Evolutionary conservation across 1,139 yeast species (phyloP).

Genomic region (Yamadazyma spencermartinsiae): DNA sequence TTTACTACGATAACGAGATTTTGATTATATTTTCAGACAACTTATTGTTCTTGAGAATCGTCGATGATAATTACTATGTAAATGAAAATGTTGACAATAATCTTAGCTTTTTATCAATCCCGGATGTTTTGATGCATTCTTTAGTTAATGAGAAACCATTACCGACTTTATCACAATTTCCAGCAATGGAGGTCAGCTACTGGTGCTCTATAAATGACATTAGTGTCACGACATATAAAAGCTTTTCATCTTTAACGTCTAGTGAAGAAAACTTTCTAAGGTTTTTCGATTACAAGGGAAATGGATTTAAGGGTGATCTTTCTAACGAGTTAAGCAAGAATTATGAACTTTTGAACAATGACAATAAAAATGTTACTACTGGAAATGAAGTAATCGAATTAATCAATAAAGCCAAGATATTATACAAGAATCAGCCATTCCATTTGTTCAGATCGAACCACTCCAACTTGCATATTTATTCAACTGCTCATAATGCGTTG

Average conservation of each 20-base stretch:
- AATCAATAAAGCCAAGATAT: constrained; percentile 72
- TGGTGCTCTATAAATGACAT: constrained; percentile 69
- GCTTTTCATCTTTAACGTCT: constrained; percentile 19
- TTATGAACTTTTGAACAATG: constrained; percentile 23
- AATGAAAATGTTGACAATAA: constrained; percentile 22
- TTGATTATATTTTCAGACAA: constrained; percentile 81
- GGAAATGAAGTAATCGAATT: constrained; percentile 56
- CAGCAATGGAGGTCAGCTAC: constrained; percentile 63
- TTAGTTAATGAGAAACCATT: constrained; percentile 83
- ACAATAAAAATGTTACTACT: constrained; percentile 11
- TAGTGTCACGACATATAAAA: constrained; percentile 44
- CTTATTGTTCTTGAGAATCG: constrained; percentile 59
- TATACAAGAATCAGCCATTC: constrained; percentile 80
- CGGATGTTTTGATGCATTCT: constrained; percentile 88
- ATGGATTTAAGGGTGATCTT: constrained; percentile 25
- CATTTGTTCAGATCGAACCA: constrained; percentile 62
- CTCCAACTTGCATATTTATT: constrained; percentile 52
- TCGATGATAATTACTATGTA: constrained; percentile 39
- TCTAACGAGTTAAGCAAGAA: constrained; percentile 18
- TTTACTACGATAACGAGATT: constrained; percentile 43
- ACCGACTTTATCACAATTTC: constrained; percentile 51
- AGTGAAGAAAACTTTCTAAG: constrained; percentile 25
- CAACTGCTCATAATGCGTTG: constrained; percentile 75
- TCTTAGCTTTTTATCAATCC: constrained; percentile 57
- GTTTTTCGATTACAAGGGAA: constrained; percentile 25